A percentile compares a stretch with the other conserved stretches of the same genome.
Evolutionary conservation across 2,329 filamentous ascomycete species (phyloP).

Genomic region (Parastagonospora nodorum): DNA sequence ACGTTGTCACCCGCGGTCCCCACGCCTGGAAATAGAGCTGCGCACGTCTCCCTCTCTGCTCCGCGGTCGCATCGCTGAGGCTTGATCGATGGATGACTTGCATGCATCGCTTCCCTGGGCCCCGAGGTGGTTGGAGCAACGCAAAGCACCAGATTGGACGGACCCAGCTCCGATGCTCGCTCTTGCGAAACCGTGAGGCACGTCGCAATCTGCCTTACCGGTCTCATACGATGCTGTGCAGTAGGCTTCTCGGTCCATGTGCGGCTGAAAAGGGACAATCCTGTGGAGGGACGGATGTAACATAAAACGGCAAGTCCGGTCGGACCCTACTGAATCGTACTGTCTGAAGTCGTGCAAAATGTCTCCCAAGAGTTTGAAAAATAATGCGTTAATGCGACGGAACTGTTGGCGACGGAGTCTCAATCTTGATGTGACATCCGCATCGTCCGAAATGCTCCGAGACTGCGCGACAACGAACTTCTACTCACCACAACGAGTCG

Average conservation of each 20-base stretch:
- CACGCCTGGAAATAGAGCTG: conserved; percentile 10
- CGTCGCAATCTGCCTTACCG: conserved; percentile 1
- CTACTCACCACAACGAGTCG: conserved; percentile 16
- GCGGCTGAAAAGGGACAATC: conserved; percentile 10
- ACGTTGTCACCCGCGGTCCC: conserved; percentile 1
- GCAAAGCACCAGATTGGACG: too few relatives aligned
- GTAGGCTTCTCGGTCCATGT: conserved; percentile 12
- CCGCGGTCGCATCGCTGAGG: conserved; percentile 6
- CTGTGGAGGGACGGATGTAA: conserved; percentile 1
- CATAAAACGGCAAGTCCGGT: conserved; percentile 9
- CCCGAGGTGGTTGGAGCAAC: not conserved
- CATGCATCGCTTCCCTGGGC: conserved; percentile 16
- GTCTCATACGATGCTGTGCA: conserved; percentile 9
- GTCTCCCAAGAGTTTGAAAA: not conserved
- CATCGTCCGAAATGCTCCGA: not conserved
- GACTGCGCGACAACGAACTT: not conserved
- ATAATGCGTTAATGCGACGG: not conserved
- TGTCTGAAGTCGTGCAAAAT: conserved; percentile 1
- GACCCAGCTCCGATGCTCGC: conserved; percentile 4
- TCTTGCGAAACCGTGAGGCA: not conserved
- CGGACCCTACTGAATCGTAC: conserved; percentile 8
- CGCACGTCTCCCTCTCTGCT: conserved; percentile 15
- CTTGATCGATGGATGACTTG: conserved; percentile 34
- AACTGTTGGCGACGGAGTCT: not conserved
- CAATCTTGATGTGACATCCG: not conserved